Percentiles rank a stretch among this genome's conserved stretches.
These are phyloP conservation scores for Tuber borchii DNA, from an alignment of 495 filamentous ascomycete species.

Conservation along the genomic window DNA sequence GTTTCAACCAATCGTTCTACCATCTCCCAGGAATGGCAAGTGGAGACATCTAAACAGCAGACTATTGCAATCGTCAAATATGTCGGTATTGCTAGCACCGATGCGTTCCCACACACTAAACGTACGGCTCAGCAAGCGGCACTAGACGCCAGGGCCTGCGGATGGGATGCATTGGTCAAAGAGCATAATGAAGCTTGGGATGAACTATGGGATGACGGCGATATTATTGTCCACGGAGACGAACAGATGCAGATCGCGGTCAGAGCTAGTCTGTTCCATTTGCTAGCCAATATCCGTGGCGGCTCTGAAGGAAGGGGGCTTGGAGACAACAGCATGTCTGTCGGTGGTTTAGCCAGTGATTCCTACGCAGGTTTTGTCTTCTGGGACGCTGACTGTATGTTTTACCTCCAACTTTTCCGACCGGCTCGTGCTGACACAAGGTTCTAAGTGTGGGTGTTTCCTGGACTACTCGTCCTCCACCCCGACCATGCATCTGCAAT, in stretches of 20 bases:
- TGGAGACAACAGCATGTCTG: slow-evolving; percentile 51
- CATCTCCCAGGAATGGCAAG: slow-evolving; percentile 49
- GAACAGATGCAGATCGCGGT: slow-evolving; percentile 57
- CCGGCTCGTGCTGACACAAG: slow-evolving; percentile 3
- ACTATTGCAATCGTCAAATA: slow-evolving; percentile 49
- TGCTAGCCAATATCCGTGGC: slow-evolving; percentile 55
- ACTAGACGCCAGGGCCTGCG: slow-evolving; percentile 41
- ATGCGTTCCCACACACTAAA: slow-evolving; percentile 48
- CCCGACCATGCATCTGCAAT: slow-evolving; percentile 50
- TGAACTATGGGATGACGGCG: slow-evolving; percentile 48
- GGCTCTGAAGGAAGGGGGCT: slow-evolving; percentile 48
- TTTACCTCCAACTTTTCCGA: not conserved
- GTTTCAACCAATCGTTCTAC: slow-evolving; percentile 48
- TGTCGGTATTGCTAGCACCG: slow-evolving; percentile 51
- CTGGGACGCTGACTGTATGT: slow-evolving; percentile 52
- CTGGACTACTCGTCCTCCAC: slow-evolving; percentile 49
- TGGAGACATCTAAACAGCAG: slow-evolving; percentile 44
- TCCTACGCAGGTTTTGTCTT: slow-evolving; percentile 55
- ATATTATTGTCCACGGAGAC: slow-evolving; percentile 61
- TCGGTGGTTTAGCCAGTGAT: slow-evolving; percentile 52
- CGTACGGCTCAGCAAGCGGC: slow-evolving; percentile 46
- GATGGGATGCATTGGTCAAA: slow-evolving; percentile 45
- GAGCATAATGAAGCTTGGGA: slow-evolving; percentile 49
- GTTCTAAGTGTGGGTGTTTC: slow-evolving; percentile 52
- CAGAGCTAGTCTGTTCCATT: slow-evolving; percentile 61